Base-by-base conservation (phyloP, 139 green algal genomes). In the Volvox africanus region DNA sequence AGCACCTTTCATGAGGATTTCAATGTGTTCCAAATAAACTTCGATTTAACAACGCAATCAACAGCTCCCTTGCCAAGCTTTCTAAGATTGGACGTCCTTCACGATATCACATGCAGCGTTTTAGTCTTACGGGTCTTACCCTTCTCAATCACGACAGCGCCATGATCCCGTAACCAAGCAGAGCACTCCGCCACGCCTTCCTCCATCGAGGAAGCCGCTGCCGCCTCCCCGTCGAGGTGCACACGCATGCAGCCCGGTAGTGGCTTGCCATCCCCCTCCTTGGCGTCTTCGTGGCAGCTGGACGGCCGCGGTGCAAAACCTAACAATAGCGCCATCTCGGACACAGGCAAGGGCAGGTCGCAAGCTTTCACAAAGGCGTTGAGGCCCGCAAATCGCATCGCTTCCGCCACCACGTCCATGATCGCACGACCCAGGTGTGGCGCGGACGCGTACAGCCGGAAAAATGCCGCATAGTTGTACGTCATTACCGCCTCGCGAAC, bases 371-470 rank as follows among this genome's bases (percentile, higher is more conserved):
- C 92, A 36, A 96, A 75, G 6, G 89, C 77, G 50, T 94, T 95
- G 28, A 98, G 89, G 19, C 92, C 93, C 18, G 82, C 81, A 86
- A 93, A 98, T 24, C 96, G 92, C 80, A 98, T 61, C 28, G 61
- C 55, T 62, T 80, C 82, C 5, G 95, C 92, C 14, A 89, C 86
- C 32, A 96, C 84, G 80, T 98, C 97, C 92, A 99, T 93, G 50
- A 99, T 93, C 1, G 95, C 94, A 18, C 96, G 91, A 14, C 95
- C 93, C 17, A 98, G 91, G 36, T 92, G 89, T 24, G 97, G 96
- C 19, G 96, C 95, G 0, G 62, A 36, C 1, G 85, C 83, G 86
- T 98, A 98, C 35, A 98, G 93, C 28, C 81, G 24, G 89, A 98
- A 99, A 88, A 99, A 97, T 9, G 69, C 79, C 1, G 81, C 67